A percentile compares a stretch with the other conserved stretches of the same genome.
Evolutionary conservation across 1,284 basidiomycete genomes (phyloP).

Genomic region (Apiotrichum montevideense): DNA sequence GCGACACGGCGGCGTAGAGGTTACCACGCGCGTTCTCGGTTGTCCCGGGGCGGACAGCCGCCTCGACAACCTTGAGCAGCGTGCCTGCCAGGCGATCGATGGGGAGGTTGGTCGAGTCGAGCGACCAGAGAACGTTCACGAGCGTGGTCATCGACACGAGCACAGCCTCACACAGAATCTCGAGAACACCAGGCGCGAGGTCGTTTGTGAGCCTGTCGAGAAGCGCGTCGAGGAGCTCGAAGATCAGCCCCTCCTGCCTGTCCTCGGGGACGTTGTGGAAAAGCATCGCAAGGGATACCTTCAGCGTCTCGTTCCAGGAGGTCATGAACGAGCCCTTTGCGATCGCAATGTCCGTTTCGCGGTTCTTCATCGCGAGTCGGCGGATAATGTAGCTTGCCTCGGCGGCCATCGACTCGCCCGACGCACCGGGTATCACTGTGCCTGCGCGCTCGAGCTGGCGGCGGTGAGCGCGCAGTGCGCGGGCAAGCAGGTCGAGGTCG

Average conservation of each 20-base stretch:
- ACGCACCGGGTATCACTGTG: conserved; percentile 57
- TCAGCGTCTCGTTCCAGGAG: conserved; percentile 74
- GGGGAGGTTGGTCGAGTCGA: conserved; percentile 62
- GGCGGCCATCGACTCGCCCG: conserved; percentile 61
- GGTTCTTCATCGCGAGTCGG: conserved; percentile 78
- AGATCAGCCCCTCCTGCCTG: conserved; percentile 73
- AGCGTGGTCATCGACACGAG: conserved; percentile 78
- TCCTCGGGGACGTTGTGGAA: conserved; percentile 69
- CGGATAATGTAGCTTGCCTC: conserved; percentile 73
- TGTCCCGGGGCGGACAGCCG: conserved; percentile 67
- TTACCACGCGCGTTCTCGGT: conserved; percentile 93
- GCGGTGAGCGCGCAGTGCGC: conserved; percentile 59
- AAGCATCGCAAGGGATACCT: conserved; percentile 74
- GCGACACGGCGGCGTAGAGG: conserved; percentile 83
- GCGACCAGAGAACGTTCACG: conserved; percentile 57
- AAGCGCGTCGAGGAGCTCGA: conserved; percentile 75
- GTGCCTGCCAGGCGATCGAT: conserved; percentile 71
- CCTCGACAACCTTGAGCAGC: conserved; percentile 70
- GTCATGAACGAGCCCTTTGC: conserved; percentile 66
- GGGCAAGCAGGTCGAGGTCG: conserved; percentile 64
- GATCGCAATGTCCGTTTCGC: conserved; percentile 68
- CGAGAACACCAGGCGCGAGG: conserved; percentile 63
- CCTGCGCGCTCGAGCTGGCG: conserved; percentile 63
- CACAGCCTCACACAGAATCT: conserved; percentile 73
- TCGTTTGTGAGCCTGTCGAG: conserved; percentile 47